Base-by-base conservation (phyloP, 345 rosid genomes). In the Gossypium stocksii region DNA sequence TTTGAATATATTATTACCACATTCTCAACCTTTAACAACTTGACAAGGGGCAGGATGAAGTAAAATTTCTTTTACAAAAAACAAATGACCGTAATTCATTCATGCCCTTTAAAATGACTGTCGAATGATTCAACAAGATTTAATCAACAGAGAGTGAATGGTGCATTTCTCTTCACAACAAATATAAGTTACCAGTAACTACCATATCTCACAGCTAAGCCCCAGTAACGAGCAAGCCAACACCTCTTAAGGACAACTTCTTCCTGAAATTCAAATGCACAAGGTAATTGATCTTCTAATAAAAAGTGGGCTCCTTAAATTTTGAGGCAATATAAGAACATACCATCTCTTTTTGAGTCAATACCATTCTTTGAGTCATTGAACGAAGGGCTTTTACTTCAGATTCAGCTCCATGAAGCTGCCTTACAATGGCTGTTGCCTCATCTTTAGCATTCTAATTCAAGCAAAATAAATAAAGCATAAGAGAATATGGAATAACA, bases 191-290 rank as follows among this genome's bases (percentile, higher is more conserved):
- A 59, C 68, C 34, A 45, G 15, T 45, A 58, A 46, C 78, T 89
- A 96, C 99, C 99, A 78, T 90, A 89, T 83, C 84, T 88, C 59
- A 88, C 92, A 82, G 98, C 99, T 79, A 96, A 84, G 78, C 97
- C 97, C 99, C 98, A 96, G 77, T 96, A 93, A 20, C 98, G 94
- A 85, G 99, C 99, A 81, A 96, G 97, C 99, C 99, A 96, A 82
- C 99, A 96, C 84, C 99, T 89, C 87, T 93, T 96, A 72, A 96
- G 89, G 82, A 91, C 98, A 81, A 96, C 98, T 86, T 95, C 99
- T 82, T 96, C 99, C 99, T 96, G 84, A 86, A 83, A 91, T 63
- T 66, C 52, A 77, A 48, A 83, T 71, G 53, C 48, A 51, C 68
- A 49, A 70, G 71, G 65, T 54, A 75, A 66, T 63, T 43, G 27